A percentile compares a stretch with the other conserved stretches of the same genome.
These are phyloP conservation scores for Amoebophrya sp. DNA, from an alignment of 169 alveolate genomes.

Conservation along the genomic window DNA sequence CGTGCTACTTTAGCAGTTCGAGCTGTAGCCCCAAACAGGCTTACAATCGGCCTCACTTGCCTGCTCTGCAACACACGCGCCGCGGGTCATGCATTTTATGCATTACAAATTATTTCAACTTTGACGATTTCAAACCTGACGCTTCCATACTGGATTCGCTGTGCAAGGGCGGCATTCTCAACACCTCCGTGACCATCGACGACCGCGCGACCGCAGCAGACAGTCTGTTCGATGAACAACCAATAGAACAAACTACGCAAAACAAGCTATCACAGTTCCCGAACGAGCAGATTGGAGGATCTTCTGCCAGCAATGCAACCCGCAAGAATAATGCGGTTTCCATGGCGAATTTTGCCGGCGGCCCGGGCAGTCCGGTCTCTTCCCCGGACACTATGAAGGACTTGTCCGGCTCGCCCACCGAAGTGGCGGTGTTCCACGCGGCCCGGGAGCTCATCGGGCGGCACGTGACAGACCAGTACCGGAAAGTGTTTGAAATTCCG, in stretches of 20 bases:
- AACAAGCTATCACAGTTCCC: too few species aligned
- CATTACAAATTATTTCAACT: too few species aligned
- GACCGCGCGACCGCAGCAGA: neutral
- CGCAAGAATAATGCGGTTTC: neutral
- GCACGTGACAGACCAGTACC: neutral
- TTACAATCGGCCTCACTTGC: too few species aligned
- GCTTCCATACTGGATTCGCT: neutral
- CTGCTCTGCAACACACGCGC: too few species aligned
- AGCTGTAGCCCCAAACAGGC: too few species aligned
- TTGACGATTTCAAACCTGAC: too few species aligned
- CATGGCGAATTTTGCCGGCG: neutral
- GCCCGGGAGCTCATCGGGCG: neutral
- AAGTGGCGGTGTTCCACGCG: neutral
- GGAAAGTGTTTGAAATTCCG: neutral
- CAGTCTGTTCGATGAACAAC: neutral
- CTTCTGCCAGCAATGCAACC: neutral
- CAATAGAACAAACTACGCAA: too few species aligned
- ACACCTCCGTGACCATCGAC: neutral
- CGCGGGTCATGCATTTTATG: too few species aligned
- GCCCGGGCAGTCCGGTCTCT: too few species aligned
- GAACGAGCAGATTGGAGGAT: neutral
- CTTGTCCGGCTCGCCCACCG: neutral
- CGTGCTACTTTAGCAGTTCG: too few species aligned
- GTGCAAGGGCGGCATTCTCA: neutral
- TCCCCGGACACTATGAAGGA: neutral